phyloP scores from a whole-genome alignment of 768 basidiomycete genomes.

The Amanita muscaria region DNA sequence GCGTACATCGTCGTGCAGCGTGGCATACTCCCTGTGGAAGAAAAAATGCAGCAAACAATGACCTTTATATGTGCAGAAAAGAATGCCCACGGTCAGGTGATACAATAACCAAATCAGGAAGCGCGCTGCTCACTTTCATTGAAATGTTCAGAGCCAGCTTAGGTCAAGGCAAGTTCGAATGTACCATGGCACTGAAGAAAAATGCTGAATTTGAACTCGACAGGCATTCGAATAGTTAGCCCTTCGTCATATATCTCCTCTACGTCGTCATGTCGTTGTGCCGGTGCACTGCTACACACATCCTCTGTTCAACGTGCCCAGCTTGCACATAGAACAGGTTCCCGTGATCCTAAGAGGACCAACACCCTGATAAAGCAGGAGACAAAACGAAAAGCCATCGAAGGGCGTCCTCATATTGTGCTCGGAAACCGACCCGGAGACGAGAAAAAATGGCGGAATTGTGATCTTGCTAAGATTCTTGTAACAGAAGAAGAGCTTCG shows the following conservation, averaged over 20 bases:
- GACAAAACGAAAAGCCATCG: constrained; percentile 29
- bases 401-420: constrained; percentile 52
- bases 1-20: constrained; percentile 48
- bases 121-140: neutral
- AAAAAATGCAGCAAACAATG: neutral
- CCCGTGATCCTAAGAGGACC: constrained; percentile 30
- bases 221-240: constrained; percentile 23
- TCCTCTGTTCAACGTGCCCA: constrained; percentile 29
- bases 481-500: constrained; percentile 44
- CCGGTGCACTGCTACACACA: constrained; percentile 37
- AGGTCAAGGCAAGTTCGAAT: constrained; percentile 20
- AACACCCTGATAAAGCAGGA: constrained; percentile 41
- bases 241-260: constrained; percentile 3
- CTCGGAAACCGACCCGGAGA: constrained; percentile 64
- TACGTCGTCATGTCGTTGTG: constrained; percentile 29
- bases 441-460: constrained; percentile 56
- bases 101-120: constrained; percentile 1
- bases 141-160: constrained; percentile 23
- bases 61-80: constrained; percentile 20
- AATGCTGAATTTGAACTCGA: neutral
- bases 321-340: constrained; percentile 24
- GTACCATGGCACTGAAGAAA: neutral
- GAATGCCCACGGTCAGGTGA: constrained; percentile 34
- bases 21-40: constrained; percentile 44
- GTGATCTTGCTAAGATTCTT: constrained; percentile 57